Conservation (phyloP, 1,284 basidiomycete genomes). For the Puccinia novopanici region DNA sequence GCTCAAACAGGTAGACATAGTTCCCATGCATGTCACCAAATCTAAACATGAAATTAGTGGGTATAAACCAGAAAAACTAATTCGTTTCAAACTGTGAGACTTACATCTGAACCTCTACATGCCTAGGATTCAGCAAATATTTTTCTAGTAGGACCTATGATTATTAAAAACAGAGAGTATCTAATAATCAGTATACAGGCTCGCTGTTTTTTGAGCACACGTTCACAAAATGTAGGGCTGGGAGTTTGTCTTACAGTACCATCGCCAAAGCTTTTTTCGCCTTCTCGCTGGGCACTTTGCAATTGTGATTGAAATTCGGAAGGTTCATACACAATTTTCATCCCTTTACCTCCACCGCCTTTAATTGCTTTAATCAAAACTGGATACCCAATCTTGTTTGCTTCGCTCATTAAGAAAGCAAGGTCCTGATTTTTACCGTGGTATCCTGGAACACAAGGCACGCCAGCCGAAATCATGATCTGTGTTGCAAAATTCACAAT, state of each 20-base stretch:
- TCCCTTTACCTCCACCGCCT: conserved; percentile 61
- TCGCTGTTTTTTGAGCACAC: background rate
- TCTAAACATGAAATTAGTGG: conserved; percentile 71
- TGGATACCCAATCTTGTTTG: conserved; percentile 62
- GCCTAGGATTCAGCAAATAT: conserved; percentile 56
- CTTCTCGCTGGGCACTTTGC: conserved; percentile 81
- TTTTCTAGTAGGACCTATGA: conserved; percentile 56
- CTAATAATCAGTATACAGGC: background rate
- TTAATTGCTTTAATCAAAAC: conserved; percentile 61
- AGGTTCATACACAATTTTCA: conserved; percentile 62
- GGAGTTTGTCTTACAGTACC: conserved; percentile 60
- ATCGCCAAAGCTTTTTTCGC: conserved; percentile 80
- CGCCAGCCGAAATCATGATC: conserved; percentile 85
- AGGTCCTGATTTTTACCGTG: conserved; percentile 75
- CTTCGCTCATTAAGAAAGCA: conserved; percentile 68
- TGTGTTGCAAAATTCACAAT: conserved; percentile 67
- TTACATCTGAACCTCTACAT: conserved; percentile 77
- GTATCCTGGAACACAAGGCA: conserved; percentile 91
- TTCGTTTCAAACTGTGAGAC: conserved; percentile 64
- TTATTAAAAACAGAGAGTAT: background rate
- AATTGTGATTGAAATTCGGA: conserved; percentile 75
- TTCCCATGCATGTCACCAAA: conserved; percentile 78
- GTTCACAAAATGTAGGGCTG: background rate
- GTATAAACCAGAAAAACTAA: conserved; percentile 58
- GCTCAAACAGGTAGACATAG: conserved; percentile 84